A percentile compares a stretch with the other conserved stretches of the same genome.
phyloP scores from a whole-genome alignment of 1,284 basidiomycete genomes.

The Ganoderma lingzhi region DNA sequence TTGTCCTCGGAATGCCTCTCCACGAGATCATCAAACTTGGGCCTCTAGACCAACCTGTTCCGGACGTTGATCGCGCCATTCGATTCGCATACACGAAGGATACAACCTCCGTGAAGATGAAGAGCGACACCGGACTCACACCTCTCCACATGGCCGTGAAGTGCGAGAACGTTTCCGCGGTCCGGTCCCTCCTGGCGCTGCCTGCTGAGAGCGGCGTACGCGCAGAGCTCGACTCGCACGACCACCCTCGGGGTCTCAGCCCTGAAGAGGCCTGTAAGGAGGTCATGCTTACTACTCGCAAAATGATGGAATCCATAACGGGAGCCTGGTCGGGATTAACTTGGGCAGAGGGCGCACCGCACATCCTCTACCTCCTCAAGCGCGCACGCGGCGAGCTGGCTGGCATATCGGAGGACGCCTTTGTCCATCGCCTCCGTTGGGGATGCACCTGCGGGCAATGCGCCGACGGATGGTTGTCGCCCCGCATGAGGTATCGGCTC shows the following conservation, averaged over 20 bases:
- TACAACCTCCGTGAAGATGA: neutral
- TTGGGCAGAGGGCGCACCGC: slow-evolving; percentile 4
- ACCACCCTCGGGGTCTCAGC: slow-evolving; percentile 11
- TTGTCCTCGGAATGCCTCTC: neutral
- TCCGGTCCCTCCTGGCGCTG: neutral
- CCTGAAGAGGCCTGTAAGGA: neutral
- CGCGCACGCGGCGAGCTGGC: slow-evolving; percentile 20
- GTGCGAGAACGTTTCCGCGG: neutral
- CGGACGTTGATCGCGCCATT: neutral
- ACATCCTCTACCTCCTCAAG: slow-evolving; percentile 19
- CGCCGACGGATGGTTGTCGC: slow-evolving; percentile 33
- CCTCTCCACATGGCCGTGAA: neutral
- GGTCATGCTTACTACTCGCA: neutral
- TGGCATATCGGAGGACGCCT: slow-evolving; percentile 17
- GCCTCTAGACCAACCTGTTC: neutral
- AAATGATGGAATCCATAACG: neutral
- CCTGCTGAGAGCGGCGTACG: slow-evolving; percentile 19
- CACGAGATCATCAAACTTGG: neutral
- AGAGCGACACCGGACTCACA: neutral
- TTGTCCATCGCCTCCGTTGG: slow-evolving; percentile 19
- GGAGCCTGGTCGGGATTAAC: neutral
- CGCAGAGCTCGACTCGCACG: slow-evolving; percentile 9
- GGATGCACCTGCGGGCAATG: slow-evolving; percentile 35
- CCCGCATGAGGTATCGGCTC: slow-evolving; percentile 30
- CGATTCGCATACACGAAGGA: neutral